Base-by-base conservation (phyloP, 2,329 filamentous ascomycete species). In the Phyllosticta citriasiana region DNA sequence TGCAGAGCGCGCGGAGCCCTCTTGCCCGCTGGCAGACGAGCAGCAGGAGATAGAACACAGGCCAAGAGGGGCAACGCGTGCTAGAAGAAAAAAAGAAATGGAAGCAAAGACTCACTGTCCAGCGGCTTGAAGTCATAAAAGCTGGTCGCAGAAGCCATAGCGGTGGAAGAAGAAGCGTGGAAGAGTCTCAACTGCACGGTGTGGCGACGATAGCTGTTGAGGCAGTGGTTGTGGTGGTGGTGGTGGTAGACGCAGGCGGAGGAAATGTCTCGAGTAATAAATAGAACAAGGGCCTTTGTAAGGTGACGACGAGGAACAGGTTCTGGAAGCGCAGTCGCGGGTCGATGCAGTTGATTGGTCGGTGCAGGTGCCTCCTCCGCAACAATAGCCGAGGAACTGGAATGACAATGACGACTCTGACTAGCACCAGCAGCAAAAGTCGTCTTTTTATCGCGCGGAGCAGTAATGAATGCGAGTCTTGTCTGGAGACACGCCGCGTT, bases 41-140 rank as follows among this genome's bases (percentile, higher is more conserved):
- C 16, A n/a, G 12, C 19, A 22, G 19, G 19, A 22, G 19, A 22
- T 22, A 22, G 19, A 22, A 22, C 19, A 22, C 19, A 22, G 19
- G 19, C 19, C 19, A 22, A 22, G 19, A 22, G 19, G 19, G 19
- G 19, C 19, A 22, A 22, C 19, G 19, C 19, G 40, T 55, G 55
- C 24, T 57, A 57, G 19, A 50, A 22, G 14, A 22, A 19, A 52
- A n/a, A 54, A 40, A 25, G 8, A 35, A 22, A 14, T 47, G 16
- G 19, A 14, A 35, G 47, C 27, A 24, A 50, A 35, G 47, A 82
- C 86, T 65, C 80, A 91, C 88, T 91, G 77, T 93, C 86, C 67
- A 88, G 83, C 66, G 89, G 86, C 79, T 87, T 89, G 77, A 95
- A 95, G 73, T 92, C 88, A 81, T 88, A 94, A 74, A 96, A 90